Conservation (phyloP, 2,329 filamentous ascomycete species). For the Ophiostoma pallidulum region DNA sequence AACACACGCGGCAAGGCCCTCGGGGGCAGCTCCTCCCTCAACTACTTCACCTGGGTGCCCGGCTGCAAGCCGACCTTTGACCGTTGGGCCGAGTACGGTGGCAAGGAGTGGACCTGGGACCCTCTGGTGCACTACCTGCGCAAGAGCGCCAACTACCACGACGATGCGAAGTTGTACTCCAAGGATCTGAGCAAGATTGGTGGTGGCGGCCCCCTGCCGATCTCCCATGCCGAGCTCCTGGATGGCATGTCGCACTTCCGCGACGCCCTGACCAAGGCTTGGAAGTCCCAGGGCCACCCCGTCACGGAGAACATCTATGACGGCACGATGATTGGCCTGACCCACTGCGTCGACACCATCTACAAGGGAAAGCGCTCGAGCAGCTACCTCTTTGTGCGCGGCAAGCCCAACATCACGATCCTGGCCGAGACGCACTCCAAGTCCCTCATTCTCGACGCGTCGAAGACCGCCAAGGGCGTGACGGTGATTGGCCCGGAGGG, state of each 20-base stretch:
- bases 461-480: conserved; percentile 33
- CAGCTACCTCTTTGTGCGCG: conserved; percentile 40
- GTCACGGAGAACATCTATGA: conserved; percentile 46
- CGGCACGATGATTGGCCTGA: conserved; percentile 44
- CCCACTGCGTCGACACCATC: conserved; percentile 44
- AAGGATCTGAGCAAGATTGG: conserved; percentile 41
- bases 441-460: conserved; percentile 36
- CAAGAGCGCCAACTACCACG: conserved; percentile 48
- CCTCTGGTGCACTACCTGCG: conserved; percentile 39
- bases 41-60: conserved; percentile 56
- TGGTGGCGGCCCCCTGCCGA: conserved; percentile 39
- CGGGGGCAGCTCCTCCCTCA: conserved; percentile 47
- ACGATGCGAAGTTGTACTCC: conserved; percentile 38
- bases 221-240: conserved; percentile 45
- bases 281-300: conserved; percentile 41
- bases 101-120: conserved; percentile 55
- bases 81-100: conserved; percentile 63
- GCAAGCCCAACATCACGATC: conserved; percentile 47
- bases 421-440: conserved; percentile 39
- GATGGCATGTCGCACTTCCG: conserved; percentile 43
- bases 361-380: conserved; percentile 47
- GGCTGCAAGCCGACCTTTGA: conserved; percentile 51
- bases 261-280: conserved; percentile 39
- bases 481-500: conserved; percentile 33
- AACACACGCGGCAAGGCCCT: conserved; percentile 52